Evolutionary conservation across 2,329 filamentous ascomycete species (phyloP).

Genomic region (Exophiala phaeomuriformis): DNA sequence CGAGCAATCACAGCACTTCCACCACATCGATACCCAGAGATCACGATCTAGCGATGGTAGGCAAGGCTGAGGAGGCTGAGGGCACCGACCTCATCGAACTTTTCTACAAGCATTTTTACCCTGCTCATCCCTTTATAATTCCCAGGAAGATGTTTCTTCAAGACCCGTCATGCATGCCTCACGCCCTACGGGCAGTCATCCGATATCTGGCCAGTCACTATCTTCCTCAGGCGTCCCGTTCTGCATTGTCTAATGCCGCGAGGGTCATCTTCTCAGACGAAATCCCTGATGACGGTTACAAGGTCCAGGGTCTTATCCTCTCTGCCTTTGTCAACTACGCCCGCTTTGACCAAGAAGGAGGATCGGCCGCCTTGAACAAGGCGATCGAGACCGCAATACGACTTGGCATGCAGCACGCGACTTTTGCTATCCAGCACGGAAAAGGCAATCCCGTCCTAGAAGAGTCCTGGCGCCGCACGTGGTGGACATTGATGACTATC

Average conservation of each 20-base stretch:
- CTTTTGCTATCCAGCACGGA: conserved; percentile 42
- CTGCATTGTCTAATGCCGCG: conserved; percentile 27
- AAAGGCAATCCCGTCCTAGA: conserved; percentile 61
- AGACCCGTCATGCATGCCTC: conserved; percentile 36
- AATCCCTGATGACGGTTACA: conserved; percentile 29
- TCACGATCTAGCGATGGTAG: conserved; percentile 6
- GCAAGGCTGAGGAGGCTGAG: neutral
- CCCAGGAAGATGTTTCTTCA: conserved; percentile 37
- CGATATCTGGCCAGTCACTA: conserved; percentile 53
- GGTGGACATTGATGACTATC: conserved; percentile 80
- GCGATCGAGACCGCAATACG: conserved; percentile 67
- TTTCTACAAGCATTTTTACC: conserved; percentile 51
- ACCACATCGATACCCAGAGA: conserved; percentile 18
- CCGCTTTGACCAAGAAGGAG: conserved; percentile 32
- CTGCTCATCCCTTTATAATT: conserved; percentile 50
- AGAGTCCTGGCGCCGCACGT: conserved; percentile 80
- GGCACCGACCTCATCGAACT: conserved; percentile 42
- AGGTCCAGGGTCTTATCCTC: conserved; percentile 35
- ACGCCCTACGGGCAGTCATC: conserved; percentile 48
- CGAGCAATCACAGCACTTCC: conserved; percentile 18
- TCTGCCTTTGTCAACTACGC: conserved; percentile 34
- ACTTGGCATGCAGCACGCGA: conserved; percentile 64
- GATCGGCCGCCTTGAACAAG: conserved; percentile 45
- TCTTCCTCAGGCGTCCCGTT: conserved; percentile 35
- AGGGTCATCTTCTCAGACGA: conserved; percentile 26